Evolutionary conservation across 176 grass and related monocot species (phyloP), one percentile per base, ranked within the genome.

Genomic region (Tillandsia fasciculata): DNA sequence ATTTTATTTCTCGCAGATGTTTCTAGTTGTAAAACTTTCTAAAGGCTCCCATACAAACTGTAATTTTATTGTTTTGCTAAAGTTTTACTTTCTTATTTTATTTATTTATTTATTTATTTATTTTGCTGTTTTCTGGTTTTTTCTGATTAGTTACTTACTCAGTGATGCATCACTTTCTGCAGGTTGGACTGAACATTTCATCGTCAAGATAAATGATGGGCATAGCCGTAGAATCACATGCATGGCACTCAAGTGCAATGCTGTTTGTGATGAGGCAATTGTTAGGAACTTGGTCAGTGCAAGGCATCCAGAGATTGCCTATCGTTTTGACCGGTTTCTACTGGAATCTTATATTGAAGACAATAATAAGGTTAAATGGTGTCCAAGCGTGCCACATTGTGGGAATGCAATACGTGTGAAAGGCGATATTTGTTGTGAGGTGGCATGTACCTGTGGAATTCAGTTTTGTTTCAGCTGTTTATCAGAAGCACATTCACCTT

Each of bases 281-380:
- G 49, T 87, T 27, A 82, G 85, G 64, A 63, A 58, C 53, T 63
- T 87, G 48, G 79, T 87, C 68, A 82, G 76, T 15, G 20, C 73
- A 54, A 75, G 56, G 20, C 67, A 59, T 67, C 72, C 80, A 64
- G 79, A 83, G 52, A 71, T 79, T 48, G 85, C 85, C 17, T 66
- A 79, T 70, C 80, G 81, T 58, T 87, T 87, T 63, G 85, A 87
- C 15, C 72, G 76, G 20, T 83, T 79, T 52, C 71, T 83, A 29
- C 72, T 87, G 12, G 85, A 87, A 65, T 87, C 85, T 3, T 87
- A 87, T 54, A 83, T 87, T 33, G 85, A 87, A 67, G 85, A 87
- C 53, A 83, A 87, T 67, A 79, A 87, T 70, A 83, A 70, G 26
- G 85, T 86, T 48, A 86, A 86, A 50, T 86, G 84, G 84, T 86